Evolutionary conservation across 2,329 filamentous ascomycete genomes (phyloP).

Genomic region (Bimuria novae-zelandiae): DNA sequence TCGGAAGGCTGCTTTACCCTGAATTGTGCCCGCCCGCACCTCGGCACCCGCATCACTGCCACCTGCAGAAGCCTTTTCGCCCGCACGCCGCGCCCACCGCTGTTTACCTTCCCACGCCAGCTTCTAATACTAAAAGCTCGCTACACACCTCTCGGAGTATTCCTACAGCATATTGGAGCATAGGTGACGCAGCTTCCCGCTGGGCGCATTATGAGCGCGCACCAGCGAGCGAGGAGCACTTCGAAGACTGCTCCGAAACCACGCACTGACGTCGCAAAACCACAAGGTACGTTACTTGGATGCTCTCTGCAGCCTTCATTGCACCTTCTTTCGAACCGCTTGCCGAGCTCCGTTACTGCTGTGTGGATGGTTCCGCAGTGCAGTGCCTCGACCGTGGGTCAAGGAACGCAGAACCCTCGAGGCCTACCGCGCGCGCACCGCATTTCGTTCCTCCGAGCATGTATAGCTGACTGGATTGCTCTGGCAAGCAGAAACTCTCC

Average conservation of each 20-base stretch:
- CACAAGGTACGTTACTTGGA: slow-evolving; percentile 27
- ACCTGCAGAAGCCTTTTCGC: slow-evolving; percentile 31
- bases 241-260: slow-evolving; percentile 39
- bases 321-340: neutral
- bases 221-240: slow-evolving; percentile 41
- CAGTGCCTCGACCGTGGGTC: neutral
- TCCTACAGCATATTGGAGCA: slow-evolving; percentile 26
- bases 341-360: neutral
- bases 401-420: neutral
- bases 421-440: neutral
- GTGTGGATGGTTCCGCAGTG: neutral
- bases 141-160: slow-evolving; percentile 10
- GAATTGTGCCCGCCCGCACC: slow-evolving; percentile 25
- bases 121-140: slow-evolving; percentile 23
- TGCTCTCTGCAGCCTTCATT: neutral
- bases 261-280: slow-evolving; percentile 21
- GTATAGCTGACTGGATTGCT: neutral
- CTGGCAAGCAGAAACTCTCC: slow-evolving; percentile 17
- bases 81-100: slow-evolving; percentile 29
- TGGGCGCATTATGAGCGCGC: slow-evolving; percentile 49
- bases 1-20: slow-evolving; percentile 13
- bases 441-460: neutral
- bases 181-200: slow-evolving; percentile 32
- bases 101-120: slow-evolving; percentile 17
- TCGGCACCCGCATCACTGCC: slow-evolving; percentile 30